Percentiles rank a stretch among this genome's conserved stretches.
phyloP scores from a whole-genome alignment of 305 asterid species.

The Rubia occidens region DNA sequence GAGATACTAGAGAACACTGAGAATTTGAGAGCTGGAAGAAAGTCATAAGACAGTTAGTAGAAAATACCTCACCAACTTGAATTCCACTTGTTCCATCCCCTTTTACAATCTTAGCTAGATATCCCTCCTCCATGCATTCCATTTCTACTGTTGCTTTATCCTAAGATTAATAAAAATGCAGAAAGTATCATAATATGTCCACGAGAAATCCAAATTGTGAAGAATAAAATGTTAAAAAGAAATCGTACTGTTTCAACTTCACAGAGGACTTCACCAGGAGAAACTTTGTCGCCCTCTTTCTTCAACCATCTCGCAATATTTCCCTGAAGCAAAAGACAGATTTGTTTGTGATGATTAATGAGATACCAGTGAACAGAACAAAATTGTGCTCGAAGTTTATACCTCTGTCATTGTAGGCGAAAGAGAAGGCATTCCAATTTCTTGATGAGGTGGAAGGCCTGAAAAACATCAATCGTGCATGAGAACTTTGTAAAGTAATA shows the following conservation, averaged over 20 bases:
- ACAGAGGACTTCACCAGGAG: constrained; percentile 97
- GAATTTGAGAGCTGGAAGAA: not conserved
- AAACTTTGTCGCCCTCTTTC: constrained; percentile 93
- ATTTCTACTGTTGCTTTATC: constrained; percentile 98
- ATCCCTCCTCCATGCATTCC: constrained; percentile 99
- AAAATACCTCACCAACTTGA: constrained; percentile 96
- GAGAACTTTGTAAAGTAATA: not conserved
- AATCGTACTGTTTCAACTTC: constrained; percentile 97
- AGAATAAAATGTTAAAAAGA: constrained; percentile 12
- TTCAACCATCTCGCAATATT: constrained; percentile 96
- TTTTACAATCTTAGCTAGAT: constrained; percentile 78
- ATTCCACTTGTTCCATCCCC: constrained; percentile 90
- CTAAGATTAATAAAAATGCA: constrained; percentile 29
- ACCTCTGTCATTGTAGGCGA: constrained; percentile 99
- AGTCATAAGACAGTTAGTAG: not conserved
- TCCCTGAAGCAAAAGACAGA: constrained; percentile 43
- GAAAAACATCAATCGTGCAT: constrained; percentile 21
- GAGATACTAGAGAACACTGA: not conserved
- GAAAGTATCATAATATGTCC: constrained; percentile 16
- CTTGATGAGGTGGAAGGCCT: constrained; percentile 97
- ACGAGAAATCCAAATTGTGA: constrained; percentile 9
- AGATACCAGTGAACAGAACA: not conserved
- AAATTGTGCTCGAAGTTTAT: constrained; percentile 15
- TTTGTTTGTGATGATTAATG: not conserved
- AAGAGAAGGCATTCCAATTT: constrained; percentile 98